phyloP scores from a whole-genome alignment of 768 basidiomycete species.

The Mycena chlorophos region DNA sequence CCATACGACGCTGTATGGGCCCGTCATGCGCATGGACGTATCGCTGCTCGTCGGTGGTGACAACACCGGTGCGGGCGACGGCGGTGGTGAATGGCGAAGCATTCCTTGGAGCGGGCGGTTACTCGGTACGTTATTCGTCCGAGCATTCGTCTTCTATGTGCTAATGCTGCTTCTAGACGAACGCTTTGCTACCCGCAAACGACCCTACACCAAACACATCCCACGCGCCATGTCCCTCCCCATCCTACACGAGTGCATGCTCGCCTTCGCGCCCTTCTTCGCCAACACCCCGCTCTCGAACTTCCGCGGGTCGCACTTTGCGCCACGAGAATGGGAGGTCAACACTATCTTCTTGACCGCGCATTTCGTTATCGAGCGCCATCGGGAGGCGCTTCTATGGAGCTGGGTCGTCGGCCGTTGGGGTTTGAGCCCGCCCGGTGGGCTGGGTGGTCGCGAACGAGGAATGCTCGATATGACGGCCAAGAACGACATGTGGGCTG shows the following conservation, averaged over 20 bases:
- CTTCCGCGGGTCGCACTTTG: constrained; percentile 33
- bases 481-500: not conserved
- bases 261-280: constrained; percentile 32
- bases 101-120: constrained; percentile 36
- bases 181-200: constrained; percentile 38
- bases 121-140: constrained; percentile 20
- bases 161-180: constrained; percentile 7
- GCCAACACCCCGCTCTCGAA: constrained; percentile 30
- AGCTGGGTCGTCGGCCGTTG: constrained; percentile 35
- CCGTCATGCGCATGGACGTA: constrained; percentile 38
- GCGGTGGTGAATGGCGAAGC: constrained; percentile 40
- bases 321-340: constrained; percentile 29
- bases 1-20: constrained; percentile 37
- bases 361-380: constrained; percentile 36
- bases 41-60: constrained; percentile 31
- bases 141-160: not conserved
- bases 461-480: constrained; percentile 36
- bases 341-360: constrained; percentile 34
- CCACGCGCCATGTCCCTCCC: constrained; percentile 36
- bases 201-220: constrained; percentile 43
- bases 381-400: constrained; percentile 38
- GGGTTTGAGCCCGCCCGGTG: no score
- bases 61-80: constrained; percentile 19
- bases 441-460: constrained; percentile 13
- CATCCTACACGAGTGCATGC: constrained; percentile 35